A percentile compares a stretch with the other conserved stretches of the same genome.
Evolutionary conservation across 208 protist genomes (phyloP).

Genomic region (Crithidia brevicula): DNA sequence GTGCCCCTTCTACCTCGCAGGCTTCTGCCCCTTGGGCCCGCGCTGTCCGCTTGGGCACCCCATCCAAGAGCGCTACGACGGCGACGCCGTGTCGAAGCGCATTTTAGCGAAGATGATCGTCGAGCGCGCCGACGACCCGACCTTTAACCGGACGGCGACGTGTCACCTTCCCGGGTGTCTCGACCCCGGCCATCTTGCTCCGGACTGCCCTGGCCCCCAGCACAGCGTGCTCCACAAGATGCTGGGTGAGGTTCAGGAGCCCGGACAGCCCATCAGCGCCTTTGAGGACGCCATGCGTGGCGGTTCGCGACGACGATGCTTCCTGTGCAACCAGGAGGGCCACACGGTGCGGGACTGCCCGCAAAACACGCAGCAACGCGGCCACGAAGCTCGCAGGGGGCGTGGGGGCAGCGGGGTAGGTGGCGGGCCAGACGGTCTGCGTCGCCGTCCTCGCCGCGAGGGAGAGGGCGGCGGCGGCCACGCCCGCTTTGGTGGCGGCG

Average conservation of each 20-base stretch:
- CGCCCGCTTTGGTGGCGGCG: background rate
- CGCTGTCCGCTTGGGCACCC: constrained; percentile 94
- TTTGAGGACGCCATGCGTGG: constrained; percentile 51
- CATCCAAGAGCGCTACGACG: constrained; percentile 81
- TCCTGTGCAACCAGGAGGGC: constrained; percentile 79
- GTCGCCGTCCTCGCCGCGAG: constrained; percentile 28
- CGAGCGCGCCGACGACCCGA: constrained; percentile 68
- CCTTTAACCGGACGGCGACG: constrained; percentile 75
- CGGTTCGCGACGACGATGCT: constrained; percentile 61
- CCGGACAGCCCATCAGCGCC: constrained; percentile 57
- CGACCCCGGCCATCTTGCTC: constrained; percentile 87
- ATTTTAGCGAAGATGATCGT: constrained; percentile 69
- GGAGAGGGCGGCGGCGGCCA: constrained; percentile 5
- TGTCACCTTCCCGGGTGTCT: constrained; percentile 82
- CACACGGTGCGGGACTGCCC: constrained; percentile 82
- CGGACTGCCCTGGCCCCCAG: constrained; percentile 79
- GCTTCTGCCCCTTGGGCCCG: constrained; percentile 96
- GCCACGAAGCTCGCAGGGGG: constrained; percentile 20
- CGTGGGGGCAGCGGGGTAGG: constrained; percentile 13
- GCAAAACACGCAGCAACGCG: constrained; percentile 53
- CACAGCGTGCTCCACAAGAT: constrained; percentile 67
- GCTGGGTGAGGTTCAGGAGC: constrained; percentile 73
- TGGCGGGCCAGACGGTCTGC: constrained; percentile 9
- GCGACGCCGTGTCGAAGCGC: constrained; percentile 69
- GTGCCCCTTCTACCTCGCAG: constrained; percentile 94